Base-by-base conservation (phyloP, 2,329 filamentous ascomycete genomes). In the Capronia epimyces region DNA sequence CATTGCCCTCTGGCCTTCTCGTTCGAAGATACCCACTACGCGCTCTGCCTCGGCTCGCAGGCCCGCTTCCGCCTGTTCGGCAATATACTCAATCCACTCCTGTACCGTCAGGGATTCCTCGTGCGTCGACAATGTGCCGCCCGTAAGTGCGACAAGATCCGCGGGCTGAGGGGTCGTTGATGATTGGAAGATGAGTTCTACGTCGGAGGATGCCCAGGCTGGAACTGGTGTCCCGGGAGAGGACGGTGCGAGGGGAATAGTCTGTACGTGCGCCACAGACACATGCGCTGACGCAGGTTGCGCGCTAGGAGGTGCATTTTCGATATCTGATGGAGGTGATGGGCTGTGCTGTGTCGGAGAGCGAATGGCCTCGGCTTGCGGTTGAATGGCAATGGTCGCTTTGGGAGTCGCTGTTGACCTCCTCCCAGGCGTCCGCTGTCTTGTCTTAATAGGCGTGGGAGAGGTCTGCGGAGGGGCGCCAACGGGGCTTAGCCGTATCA, bases 31-130 rank as follows among this genome's bases (percentile, higher is more conserved):
- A 52, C 77, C 79, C 3, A 98, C 88, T 67, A 95, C 80, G 21
- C 81, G 73, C 72, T 97, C 91, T 64, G 89, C 95, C 65, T 94
- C 86, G 29, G 77, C 72, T 64, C 84, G 84, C 49, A 98, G 73
- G 66, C 82, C 84, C 68, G 83, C 81, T 72, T 97, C 90, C 0
- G 87, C 89, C 64, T 84, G 76, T 54, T 79, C 78, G 0, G 93
- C 93, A 60, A 93, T 90, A 69, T 84, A 80, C 51, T 83, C 75
- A 32, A 98, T 86, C 89, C 91, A 98, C 67, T 96, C 83, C 67
- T 95, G 89, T 0, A 97, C 88, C 3, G 83, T 91, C 90, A 98
- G 95, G 31, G 78, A 75, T 73, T 86, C 89, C 72, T 97, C 93
- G 0, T 83, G 80, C 46, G 78, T 86, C 1, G 80, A 84, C 46